These are phyloP conservation scores for Pseudopyrenochaeta lycopersici DNA, from an alignment of 2,329 filamentous ascomycete genomes.

Conservation along the genomic window DNA sequence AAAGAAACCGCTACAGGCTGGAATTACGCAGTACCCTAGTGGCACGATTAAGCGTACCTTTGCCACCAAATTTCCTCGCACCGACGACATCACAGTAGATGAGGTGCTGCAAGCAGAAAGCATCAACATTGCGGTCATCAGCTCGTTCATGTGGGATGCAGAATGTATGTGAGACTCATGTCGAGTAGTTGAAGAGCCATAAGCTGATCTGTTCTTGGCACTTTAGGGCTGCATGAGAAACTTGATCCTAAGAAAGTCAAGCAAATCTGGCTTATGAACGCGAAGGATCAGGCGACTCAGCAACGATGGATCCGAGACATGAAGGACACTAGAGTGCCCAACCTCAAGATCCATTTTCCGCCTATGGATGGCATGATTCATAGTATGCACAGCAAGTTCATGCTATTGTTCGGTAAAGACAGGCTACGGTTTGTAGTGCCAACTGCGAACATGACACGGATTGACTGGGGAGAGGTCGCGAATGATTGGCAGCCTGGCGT, in stretches of 20 bases:
- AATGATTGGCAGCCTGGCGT: constrained; percentile 58
- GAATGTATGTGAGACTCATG: constrained; percentile 56
- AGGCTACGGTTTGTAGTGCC: constrained; percentile 85
- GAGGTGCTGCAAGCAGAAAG: constrained; percentile 80
- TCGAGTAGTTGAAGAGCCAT: too few species aligned
- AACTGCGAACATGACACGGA: constrained; percentile 83
- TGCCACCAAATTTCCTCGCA: constrained; percentile 69
- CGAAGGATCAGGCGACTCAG: constrained; percentile 56
- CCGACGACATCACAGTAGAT: constrained; percentile 84
- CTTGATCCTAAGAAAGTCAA: constrained; percentile 66
- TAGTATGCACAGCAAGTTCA: constrained; percentile 93
- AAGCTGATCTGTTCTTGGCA: too few species aligned
- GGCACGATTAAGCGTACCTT: constrained; percentile 86
- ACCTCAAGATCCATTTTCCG: constrained; percentile 79
- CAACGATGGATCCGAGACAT: constrained; percentile 33
- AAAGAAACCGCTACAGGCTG: neutral
- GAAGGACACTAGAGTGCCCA: constrained; percentile 51
- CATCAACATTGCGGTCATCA: constrained; percentile 80
- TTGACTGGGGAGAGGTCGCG: constrained; percentile 84
- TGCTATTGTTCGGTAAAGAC: constrained; percentile 79
- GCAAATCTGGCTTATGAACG: constrained; percentile 68
- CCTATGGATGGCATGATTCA: constrained; percentile 75
- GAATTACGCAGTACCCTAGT: constrained; percentile 56
- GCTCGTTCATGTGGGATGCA: constrained; percentile 86
- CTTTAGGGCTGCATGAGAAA: constrained; percentile 68